Conservation (phyloP, 306 rosid species). For the Cercis canadensis region DNA sequence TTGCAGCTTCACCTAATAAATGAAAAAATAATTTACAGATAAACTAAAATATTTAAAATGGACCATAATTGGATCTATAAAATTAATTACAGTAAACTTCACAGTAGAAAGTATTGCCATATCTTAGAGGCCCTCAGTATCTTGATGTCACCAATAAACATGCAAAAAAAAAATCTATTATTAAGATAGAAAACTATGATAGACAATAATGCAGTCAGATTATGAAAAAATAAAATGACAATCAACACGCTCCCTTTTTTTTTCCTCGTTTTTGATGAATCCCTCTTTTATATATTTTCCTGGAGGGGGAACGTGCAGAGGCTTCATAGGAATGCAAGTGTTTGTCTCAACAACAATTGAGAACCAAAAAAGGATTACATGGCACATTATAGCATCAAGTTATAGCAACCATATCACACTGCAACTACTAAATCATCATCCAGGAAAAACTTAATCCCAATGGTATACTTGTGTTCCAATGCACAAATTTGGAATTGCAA, state of each 20-base stretch:
- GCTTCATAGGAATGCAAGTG: not conserved
- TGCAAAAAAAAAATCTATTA: constrained; percentile 7
- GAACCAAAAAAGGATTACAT: not conserved
- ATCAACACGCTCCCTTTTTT: not conserved
- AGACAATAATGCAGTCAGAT: not conserved
- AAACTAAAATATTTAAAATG: not conserved
- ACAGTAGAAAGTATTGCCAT: not conserved
- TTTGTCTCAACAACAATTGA: constrained; percentile 5
- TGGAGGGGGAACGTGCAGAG: not conserved
- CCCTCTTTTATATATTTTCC: not conserved
- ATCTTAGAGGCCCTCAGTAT: not conserved
- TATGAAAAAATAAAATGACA: not conserved
- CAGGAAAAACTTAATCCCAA: not conserved
- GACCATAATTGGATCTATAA: not conserved
- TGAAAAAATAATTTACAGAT: constrained; percentile 23
- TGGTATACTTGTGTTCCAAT: not conserved
- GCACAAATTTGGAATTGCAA: constrained; percentile 13
- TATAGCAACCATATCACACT: not conserved
- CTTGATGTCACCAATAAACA: constrained; percentile 27
- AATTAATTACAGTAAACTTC: constrained; percentile 1
- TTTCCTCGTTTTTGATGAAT: not conserved
- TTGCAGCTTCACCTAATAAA: constrained; percentile 84
- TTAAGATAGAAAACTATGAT: not conserved
- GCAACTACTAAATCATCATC: not conserved
- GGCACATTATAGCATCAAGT: constrained; percentile 14